phyloP scores from a whole-genome alignment of 306 rosid genomes.

The Vachellia collinsii region DNA sequence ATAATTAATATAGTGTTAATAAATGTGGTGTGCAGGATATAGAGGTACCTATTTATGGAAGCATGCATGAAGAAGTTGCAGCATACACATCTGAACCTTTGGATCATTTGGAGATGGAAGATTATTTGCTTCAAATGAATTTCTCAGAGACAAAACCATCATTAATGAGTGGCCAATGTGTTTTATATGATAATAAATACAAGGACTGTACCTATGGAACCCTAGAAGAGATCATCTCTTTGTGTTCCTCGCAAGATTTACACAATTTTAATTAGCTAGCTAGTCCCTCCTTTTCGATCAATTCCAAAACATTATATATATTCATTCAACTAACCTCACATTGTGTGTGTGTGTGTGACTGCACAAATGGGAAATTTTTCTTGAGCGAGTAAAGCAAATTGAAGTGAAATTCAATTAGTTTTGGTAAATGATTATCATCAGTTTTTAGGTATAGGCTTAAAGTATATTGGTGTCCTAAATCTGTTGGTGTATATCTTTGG shows the following conservation, averaged over 20 bases:
- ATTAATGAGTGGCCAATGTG: slow-evolving; percentile 47
- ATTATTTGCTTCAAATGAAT: slow-evolving; percentile 73
- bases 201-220: slow-evolving; percentile 70
- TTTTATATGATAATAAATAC: slow-evolving; percentile 55
- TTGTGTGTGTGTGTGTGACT: background rate
- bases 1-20: background rate
- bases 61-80: slow-evolving; percentile 56
- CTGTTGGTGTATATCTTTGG: background rate
- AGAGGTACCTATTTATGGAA: slow-evolving; percentile 41
- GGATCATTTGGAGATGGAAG: slow-evolving; percentile 70
- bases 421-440: background rate
- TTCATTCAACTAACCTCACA: background rate
- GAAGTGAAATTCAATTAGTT: background rate
- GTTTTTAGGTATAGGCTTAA: background rate
- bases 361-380: background rate
- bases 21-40: slow-evolving; percentile 48
- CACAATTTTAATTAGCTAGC: slow-evolving; percentile 21
- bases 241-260: slow-evolving; percentile 62
- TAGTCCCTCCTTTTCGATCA: background rate
- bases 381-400: no score
- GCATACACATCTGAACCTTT: slow-evolving; percentile 34
- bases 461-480: no score
- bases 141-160: slow-evolving; percentile 48
- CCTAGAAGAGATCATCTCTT: slow-evolving; percentile 76
- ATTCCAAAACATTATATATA: background rate